Evolutionary conservation across 306 rosid species (phyloP), one percentile per base, ranked within the genome.

Genomic region (Inga leiocalycina): DNA sequence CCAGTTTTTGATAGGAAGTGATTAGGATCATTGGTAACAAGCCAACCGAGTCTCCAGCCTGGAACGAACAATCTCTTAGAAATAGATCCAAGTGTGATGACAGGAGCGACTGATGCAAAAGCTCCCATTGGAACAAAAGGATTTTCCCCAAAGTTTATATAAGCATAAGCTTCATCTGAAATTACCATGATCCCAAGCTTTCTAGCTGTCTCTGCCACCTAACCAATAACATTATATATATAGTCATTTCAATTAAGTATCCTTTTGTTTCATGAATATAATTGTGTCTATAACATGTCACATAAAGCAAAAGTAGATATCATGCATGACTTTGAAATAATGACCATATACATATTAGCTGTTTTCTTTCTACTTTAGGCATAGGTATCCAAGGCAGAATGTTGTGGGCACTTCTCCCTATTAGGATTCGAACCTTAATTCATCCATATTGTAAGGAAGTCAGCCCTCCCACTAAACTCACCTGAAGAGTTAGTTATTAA

Each of bases 41-140:
- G 79, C 92, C 90, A 89, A 20, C 92, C 92, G 22, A 87, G 76
- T 64, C 92, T 72, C 92, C 92, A 89, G 41, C 92, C 89, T 8
- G 90, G 92, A 32, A 86, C 83, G 14, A 56, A 2, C 86, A 84
- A 89, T 65, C 84, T 82, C 90, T 87, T 89, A 30, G 90, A 89
- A 41, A 89, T 59, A 75, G 90, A 87, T 43, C 90, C 90, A 13
- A 89, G 83, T 37, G 92, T 89, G 12, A 89, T 22, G 45, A 89
- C 87, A 3, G 90, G 92, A 4, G 64, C 87, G 75, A 78, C 46
- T 6, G 89, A 85, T 67, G 87, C 90, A 83, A 84, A 87, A 71
- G 12, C 66, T 11, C 78, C 90, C 68, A 62, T 62, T 27, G 68
- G 68, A 62, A 62, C 37, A 62, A 62, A 62, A 24, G 68, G 68